Evolutionary conservation across 116 monocot genomes (phyloP).

Genomic region (Thalassia testudinum): DNA sequence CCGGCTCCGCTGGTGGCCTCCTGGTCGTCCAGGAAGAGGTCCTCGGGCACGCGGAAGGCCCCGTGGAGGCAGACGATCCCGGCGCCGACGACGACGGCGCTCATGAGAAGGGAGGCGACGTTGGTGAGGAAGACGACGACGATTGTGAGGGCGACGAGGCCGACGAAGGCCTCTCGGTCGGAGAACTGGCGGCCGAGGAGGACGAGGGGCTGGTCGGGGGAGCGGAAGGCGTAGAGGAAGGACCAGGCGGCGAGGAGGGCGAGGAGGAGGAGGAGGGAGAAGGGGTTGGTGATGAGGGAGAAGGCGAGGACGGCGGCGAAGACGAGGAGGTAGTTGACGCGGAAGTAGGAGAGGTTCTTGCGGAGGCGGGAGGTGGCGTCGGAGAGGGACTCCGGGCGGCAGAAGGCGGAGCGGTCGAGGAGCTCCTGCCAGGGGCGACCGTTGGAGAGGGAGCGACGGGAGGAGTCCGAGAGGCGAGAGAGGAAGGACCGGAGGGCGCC

Average conservation of each 20-base stretch:
- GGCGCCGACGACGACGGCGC: conserved; percentile 47
- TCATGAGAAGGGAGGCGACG: conserved; percentile 61
- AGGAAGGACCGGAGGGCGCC: conserved; percentile 31
- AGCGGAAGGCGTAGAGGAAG: conserved; percentile 75
- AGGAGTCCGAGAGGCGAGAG: conserved; percentile 29
- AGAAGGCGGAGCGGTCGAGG: conserved; percentile 39
- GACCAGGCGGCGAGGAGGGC: conserved; percentile 60
- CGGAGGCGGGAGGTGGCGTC: conserved; percentile 58
- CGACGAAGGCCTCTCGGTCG: conserved; percentile 53
- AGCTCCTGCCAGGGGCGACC: conserved; percentile 56
- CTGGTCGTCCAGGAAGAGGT: conserved; percentile 66
- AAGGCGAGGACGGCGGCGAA: conserved; percentile 46
- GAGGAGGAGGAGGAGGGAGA: conserved; percentile 58
- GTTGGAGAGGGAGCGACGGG: conserved; percentile 28
- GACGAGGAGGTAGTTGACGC: conserved; percentile 61
- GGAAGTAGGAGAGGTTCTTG: conserved; percentile 78
- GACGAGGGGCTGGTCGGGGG: conserved; percentile 48
- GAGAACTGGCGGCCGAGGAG: conserved; percentile 58
- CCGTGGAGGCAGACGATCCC: conserved; percentile 50
- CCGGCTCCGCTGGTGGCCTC: not conserved
- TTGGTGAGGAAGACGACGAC: conserved; percentile 58
- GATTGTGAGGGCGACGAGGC: conserved; percentile 33
- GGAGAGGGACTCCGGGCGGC: conserved; percentile 66
- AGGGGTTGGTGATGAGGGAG: conserved; percentile 64
- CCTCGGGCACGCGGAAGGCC: conserved; percentile 71